Conservation (phyloP, 225 moss, liverwort and hornwort species). For the Pleurozium schreberi region DNA sequence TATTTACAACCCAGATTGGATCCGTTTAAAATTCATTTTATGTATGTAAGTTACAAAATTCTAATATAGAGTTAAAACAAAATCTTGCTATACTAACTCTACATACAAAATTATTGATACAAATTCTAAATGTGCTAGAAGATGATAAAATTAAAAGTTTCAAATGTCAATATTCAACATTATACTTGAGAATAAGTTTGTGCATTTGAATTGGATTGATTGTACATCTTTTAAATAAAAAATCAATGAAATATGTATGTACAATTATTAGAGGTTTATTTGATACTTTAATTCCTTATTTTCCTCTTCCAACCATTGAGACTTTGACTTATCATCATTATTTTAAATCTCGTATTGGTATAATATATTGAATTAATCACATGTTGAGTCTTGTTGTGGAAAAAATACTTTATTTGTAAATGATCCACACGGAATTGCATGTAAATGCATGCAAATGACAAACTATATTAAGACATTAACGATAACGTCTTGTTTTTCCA, state of each 20-base stretch:
- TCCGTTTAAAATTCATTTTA: background rate
- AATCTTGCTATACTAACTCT: background rate
- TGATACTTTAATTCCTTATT: background rate
- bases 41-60: background rate
- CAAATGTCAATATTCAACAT: background rate
- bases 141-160: no score
- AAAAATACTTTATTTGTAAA: background rate
- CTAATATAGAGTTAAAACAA: background rate
- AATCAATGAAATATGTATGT: fast-evolving
- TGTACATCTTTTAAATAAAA: background rate
- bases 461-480: background rate
- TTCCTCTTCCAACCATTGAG: background rate
- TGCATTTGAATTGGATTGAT: background rate
- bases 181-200: background rate
- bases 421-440: background rate
- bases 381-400: background rate
- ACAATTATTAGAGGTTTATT: background rate
- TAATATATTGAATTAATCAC: background rate
- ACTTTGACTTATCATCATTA: background rate
- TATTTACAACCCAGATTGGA: background rate
- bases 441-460: background rate
- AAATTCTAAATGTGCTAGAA: no score
- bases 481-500: background rate
- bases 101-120: background rate
- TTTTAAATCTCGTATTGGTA: background rate